A percentile compares a stretch with the other conserved stretches of the same genome.
These are phyloP conservation scores for Metschnikowia drakensbergensis DNA, from an alignment of 805 yeast species.

Conservation along the genomic window DNA sequence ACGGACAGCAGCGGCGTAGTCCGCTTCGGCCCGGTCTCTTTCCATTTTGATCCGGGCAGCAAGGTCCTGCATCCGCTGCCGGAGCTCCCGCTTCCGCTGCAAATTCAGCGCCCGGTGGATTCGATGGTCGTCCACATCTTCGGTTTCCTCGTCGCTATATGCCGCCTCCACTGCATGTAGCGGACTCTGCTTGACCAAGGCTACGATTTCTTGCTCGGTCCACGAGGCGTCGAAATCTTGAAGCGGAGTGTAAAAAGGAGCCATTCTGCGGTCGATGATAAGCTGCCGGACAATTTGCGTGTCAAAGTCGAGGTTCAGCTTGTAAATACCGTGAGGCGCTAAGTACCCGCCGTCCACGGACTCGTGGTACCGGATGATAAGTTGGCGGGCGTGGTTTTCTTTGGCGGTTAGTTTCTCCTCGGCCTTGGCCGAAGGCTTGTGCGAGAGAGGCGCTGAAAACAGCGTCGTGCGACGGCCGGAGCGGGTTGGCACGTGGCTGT, in stretches of 20 bases:
- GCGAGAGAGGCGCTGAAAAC: constrained; percentile 11
- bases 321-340: constrained; percentile 89
- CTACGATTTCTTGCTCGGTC: constrained; percentile 62
- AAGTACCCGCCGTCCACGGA: constrained; percentile 91
- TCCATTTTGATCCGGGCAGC: constrained; percentile 27
- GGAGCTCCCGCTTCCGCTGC: constrained; percentile 47
- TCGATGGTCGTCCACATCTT: constrained; percentile 61
- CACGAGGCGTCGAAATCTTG: constrained; percentile 72
- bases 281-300: constrained; percentile 67
- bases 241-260: constrained; percentile 89
- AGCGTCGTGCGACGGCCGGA: constrained; percentile 14
- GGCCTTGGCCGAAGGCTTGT: constrained; percentile 7
- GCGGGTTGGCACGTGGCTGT: constrained; percentile 1
- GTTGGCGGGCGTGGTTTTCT: constrained; percentile 52
- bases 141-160: constrained; percentile 47
- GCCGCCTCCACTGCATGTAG: constrained; percentile 56
- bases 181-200: constrained; percentile 45
- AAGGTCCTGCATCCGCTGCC: constrained; percentile 40
- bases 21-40: constrained; percentile 34
- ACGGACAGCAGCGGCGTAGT: constrained; percentile 27
- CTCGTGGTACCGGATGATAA: constrained; percentile 60
- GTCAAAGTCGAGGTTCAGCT: constrained; percentile 70
- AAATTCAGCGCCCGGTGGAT: constrained; percentile 46
- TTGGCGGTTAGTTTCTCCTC: constrained; percentile 49
- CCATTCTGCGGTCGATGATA: constrained; percentile 65